Percentiles rank a stretch among this genome's conserved stretches.
phyloP scores from a whole-genome alignment of 345 rosid species.

The Conringia planisiliqua region DNA sequence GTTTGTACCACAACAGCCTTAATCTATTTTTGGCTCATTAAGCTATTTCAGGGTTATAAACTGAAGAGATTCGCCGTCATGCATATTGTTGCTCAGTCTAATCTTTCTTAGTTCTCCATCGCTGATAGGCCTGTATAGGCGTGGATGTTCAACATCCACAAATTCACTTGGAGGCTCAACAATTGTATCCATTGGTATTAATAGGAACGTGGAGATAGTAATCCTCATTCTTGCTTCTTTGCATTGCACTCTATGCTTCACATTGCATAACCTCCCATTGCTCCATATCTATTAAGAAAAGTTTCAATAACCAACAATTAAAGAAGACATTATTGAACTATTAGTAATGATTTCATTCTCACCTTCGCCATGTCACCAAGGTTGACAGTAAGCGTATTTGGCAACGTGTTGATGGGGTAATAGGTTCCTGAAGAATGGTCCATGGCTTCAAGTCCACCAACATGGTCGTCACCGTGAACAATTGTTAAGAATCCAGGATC shows the following conservation, averaged over 20 bases:
- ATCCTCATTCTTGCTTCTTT: conserved; percentile 48
- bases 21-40: too few species aligned
- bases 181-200: conserved; percentile 38
- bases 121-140: background rate
- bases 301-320: background rate
- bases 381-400: conserved; percentile 67
- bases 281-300: conserved; percentile 46
- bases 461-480: conserved; percentile 54
- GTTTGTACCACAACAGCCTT: too few species aligned
- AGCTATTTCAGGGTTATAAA: background rate
- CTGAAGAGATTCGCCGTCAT: conserved; percentile 13
- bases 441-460: conserved; percentile 75
- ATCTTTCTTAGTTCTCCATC: conserved; percentile 3
- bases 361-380: conserved; percentile 69
- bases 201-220: conserved; percentile 58
- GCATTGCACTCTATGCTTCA: conserved; percentile 66
- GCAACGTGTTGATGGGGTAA: conserved; percentile 50
- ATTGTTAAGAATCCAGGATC: conserved; percentile 15
- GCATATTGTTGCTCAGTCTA: background rate
- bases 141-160: conserved; percentile 21
- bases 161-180: conserved; percentile 13
- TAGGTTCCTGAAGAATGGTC: conserved; percentile 44
- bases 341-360: background rate
- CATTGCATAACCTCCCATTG: conserved; percentile 59
- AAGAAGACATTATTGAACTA: background rate